Percentiles rank a stretch among this genome's conserved stretches.
These are phyloP conservation scores for Artemisia annua DNA, from an alignment of 129 eudicot genomes.

Conservation along the genomic window DNA sequence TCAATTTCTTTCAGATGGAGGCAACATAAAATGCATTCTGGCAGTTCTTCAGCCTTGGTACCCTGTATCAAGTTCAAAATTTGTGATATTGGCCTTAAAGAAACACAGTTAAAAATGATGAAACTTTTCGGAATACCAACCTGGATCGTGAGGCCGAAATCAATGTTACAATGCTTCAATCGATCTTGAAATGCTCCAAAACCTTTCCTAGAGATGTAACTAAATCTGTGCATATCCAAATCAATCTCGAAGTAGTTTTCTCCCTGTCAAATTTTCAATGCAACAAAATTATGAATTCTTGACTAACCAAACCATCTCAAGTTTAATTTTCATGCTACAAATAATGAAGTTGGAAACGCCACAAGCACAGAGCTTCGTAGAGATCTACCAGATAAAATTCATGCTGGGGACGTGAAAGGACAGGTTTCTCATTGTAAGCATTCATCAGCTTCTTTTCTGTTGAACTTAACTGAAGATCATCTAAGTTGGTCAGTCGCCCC, in stretches of 20 bases:
- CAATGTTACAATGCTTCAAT: slow-evolving; percentile 65
- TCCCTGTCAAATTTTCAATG: slow-evolving; percentile 49
- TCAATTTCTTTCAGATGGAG: slow-evolving; percentile 75
- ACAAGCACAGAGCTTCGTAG: background rate
- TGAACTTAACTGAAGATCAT: slow-evolving; percentile 62
- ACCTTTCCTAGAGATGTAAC: slow-evolving; percentile 84
- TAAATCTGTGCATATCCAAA: slow-evolving; percentile 89
- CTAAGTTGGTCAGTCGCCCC: slow-evolving; percentile 68
- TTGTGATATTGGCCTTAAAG: background rate
- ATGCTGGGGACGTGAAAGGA: slow-evolving; percentile 91
- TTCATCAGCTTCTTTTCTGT: slow-evolving; percentile 79
- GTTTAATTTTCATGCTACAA: background rate
- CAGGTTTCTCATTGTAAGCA: slow-evolving; percentile 88
- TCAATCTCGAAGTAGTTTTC: slow-evolving; percentile 92
- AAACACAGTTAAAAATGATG: background rate
- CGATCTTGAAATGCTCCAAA: slow-evolving; percentile 82
- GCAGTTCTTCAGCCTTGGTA: slow-evolving; percentile 81
- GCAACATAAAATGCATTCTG: slow-evolving; percentile 83
- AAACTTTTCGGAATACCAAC: slow-evolving; percentile 26
- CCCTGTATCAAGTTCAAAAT: slow-evolving; percentile 53
- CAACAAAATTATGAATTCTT: background rate
- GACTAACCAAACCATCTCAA: background rate
- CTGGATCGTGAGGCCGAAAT: slow-evolving; percentile 91
- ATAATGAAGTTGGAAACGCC: background rate
- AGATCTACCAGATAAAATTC: slow-evolving; percentile 70